Base-by-base conservation (phyloP, 352 stramenopile species). In the Phytophthora aleatoria region DNA sequence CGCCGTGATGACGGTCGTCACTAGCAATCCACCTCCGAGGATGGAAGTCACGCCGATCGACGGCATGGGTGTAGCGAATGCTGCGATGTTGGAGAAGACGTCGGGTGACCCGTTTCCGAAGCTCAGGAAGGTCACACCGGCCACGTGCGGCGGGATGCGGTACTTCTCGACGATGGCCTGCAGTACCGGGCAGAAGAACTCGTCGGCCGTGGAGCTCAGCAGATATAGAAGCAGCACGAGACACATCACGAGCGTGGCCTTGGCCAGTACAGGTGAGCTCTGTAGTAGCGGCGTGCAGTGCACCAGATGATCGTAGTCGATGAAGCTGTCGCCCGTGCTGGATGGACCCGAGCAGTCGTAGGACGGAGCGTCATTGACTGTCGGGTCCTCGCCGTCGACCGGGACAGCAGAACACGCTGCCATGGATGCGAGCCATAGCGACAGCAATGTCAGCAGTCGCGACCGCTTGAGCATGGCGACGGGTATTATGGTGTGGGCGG, bases 111-210 rank as follows among this genome's bases (percentile, higher is more conserved):
- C 85, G 57, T 94, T 94, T 20, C 83, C 81, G 35, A 91, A 94
- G 68, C 83, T 94, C 38, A 94, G 68, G 67, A 94, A 91, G 28
- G 85, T 94, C 16, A 92, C 85, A 27, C 85, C 85, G 0, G 85
- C 83, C 26, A 94, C 74, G 26, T 91, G 81, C 1, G 85, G 81
- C 27, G 83, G 85, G 43, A 94, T 87, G 5, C 70, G 81, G 61
- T 89, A 91, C 66, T 89, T 87, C 48, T 91, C 83, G 20, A 94
- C 83, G 26, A 94, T 89, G 2, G 78, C 72, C 59, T 94, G 86
- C 7, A 92, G 63, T 39, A 86, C 74, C 0, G 85, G 85, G 44
- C 80, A 91, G 67, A 94, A 94, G 64, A 94, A 94, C 58, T 85
- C 75, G 64, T 94, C 85, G 49, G 85, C 85, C 3, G 85, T 94